Conservation (phyloP, 768 basidiomycete genomes). For the Gymnopilus junonius region DNA sequence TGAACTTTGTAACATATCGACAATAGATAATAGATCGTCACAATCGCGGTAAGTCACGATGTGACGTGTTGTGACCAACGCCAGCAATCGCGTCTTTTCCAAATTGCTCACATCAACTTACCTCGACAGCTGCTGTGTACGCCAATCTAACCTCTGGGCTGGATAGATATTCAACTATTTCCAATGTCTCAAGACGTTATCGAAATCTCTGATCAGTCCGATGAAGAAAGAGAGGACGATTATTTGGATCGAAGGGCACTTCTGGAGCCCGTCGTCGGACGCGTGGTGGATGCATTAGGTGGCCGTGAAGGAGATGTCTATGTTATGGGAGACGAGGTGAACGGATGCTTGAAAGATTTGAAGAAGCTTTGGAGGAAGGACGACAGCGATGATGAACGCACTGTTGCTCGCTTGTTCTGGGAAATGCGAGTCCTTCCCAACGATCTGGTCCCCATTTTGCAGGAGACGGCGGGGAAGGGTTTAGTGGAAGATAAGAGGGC, state of each 20-base stretch:
- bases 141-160: background rate
- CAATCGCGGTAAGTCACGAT: constrained; percentile 11
- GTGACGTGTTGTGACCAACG: constrained; percentile 2
- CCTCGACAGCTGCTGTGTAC: background rate
- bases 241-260: constrained; percentile 52
- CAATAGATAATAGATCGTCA: constrained; percentile 12
- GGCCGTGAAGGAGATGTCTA: constrained; percentile 72
- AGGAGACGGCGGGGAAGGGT: constrained; percentile 79
- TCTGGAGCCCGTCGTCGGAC: constrained; percentile 68
- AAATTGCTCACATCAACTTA: background rate
- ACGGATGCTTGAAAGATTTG: constrained; percentile 88
- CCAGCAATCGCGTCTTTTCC: background rate
- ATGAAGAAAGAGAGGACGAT: constrained; percentile 29
- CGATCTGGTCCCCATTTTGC: constrained; percentile 86
- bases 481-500: constrained; percentile 82
- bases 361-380: constrained; percentile 97
- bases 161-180: background rate
- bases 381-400: constrained; percentile 95
- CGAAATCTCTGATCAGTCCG: constrained; percentile 37
- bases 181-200: constrained; percentile 33
- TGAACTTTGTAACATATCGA: background rate
- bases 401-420: constrained; percentile 92
- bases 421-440: constrained; percentile 84
- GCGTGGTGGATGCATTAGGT: constrained; percentile 82
- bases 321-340: constrained; percentile 80